These are phyloP conservation scores for Penicillium silybi DNA, from an alignment of 495 filamentous ascomycete genomes.

Conservation along the genomic window DNA sequence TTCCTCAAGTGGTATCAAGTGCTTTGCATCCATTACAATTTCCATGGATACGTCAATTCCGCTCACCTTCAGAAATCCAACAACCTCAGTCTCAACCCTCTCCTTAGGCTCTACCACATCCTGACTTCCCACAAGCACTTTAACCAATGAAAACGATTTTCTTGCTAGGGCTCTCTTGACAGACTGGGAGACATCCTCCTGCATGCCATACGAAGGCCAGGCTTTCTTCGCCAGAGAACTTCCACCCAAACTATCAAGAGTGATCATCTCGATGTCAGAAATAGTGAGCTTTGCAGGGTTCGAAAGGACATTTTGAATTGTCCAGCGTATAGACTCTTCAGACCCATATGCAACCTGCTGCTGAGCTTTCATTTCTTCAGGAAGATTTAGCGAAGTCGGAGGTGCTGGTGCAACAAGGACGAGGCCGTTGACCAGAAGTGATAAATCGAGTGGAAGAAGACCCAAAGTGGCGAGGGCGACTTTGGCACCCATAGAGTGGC, in stretches of 20 bases:
- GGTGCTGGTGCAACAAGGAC: constrained; percentile 37
- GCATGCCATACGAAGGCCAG: constrained; percentile 40
- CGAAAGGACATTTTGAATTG: constrained; percentile 33
- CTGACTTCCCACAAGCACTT: constrained; percentile 27
- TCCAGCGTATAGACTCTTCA: constrained; percentile 27
- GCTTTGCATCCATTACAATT: constrained; percentile 1
- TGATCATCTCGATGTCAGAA: constrained; percentile 19
- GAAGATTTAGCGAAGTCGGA: constrained; percentile 27
- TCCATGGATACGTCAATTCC: constrained; percentile 6
- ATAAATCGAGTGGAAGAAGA: too few relatives aligned
- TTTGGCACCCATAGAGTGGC: constrained; percentile 45
- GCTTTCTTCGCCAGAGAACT: constrained; percentile 29
- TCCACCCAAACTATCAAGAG: constrained; percentile 29
- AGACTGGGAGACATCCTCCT: constrained; percentile 29
- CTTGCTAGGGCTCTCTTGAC: too few relatives aligned
- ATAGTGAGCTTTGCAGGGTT: constrained; percentile 14
- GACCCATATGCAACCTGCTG: constrained; percentile 32
- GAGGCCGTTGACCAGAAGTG: constrained; percentile 23
- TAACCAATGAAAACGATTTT: constrained; percentile 8
- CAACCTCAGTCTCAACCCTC: constrained; percentile 26
- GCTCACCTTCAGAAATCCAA: constrained; percentile 11
- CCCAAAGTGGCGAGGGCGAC: constrained; percentile 34
- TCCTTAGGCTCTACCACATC: constrained; percentile 36
- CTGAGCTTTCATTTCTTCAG: constrained; percentile 34
- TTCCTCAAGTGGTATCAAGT: constrained; percentile 1